Evolutionary conservation across 805 yeast genomes (phyloP).

Genomic region (Candida silvicultrix): DNA sequence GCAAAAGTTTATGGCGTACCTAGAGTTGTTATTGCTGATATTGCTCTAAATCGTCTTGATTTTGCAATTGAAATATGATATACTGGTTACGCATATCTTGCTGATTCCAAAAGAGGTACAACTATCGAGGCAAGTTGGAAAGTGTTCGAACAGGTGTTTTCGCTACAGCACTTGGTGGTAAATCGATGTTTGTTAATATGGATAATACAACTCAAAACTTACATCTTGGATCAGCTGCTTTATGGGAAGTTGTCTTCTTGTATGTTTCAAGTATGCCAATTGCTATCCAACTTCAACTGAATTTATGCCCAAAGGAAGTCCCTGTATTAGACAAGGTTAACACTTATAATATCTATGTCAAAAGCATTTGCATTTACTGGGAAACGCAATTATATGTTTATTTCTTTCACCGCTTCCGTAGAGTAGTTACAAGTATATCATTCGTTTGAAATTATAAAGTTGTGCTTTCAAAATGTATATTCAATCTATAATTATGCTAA

Average conservation of each 20-base stretch:
- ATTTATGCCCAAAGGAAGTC: background rate
- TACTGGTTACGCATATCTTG: background rate
- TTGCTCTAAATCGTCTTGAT: background rate
- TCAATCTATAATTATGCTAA: no score
- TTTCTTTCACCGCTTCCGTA: no score
- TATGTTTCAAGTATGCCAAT: background rate
- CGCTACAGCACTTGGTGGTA: background rate
- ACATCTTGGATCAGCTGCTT: background rate
- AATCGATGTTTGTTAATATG: background rate
- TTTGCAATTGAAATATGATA: background rate
- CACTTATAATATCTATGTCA: no score
- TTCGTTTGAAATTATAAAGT: no score
- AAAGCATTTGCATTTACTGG: background rate
- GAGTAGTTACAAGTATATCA: no score
- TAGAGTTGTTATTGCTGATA: background rate
- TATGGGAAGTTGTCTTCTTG: background rate
- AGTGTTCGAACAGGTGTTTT: background rate
- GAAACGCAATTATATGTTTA: no score
- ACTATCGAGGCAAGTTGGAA: background rate
- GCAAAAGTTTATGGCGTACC: background rate
- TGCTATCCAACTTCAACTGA: background rate
- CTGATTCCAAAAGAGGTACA: background rate
- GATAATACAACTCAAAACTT: background rate
- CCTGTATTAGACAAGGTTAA: background rate
- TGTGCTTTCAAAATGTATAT: no score